phyloP scores from a whole-genome alignment of 2,329 filamentous ascomycete species.

The Ophiostoma novo-ulmi region DNA sequence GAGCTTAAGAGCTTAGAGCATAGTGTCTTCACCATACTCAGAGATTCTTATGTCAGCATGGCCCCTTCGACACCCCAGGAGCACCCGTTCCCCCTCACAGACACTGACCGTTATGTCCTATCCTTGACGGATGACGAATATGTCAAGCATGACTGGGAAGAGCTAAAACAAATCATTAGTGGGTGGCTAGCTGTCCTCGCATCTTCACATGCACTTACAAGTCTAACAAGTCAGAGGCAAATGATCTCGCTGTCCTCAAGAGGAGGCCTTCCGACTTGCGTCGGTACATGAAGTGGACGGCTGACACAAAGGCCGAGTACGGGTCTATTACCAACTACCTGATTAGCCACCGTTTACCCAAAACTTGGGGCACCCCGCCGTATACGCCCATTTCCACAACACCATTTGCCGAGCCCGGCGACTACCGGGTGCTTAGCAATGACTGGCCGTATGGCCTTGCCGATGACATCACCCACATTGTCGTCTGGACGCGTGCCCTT shows the following conservation, averaged over 20 bases:
- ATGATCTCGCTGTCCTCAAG: conserved; percentile 68
- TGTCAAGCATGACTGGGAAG: conserved; percentile 65
- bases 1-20: background rate
- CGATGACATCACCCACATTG: conserved; percentile 66
- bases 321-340: conserved; percentile 78
- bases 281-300: conserved; percentile 72
- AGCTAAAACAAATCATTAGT: conserved; percentile 64
- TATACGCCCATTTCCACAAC: conserved; percentile 47
- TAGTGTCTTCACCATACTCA: background rate
- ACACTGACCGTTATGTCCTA: conserved; percentile 53
- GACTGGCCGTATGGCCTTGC: conserved; percentile 89
- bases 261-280: conserved; percentile 75
- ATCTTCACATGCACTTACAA: background rate
- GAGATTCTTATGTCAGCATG: conserved; percentile 13
- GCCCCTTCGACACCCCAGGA: background rate
- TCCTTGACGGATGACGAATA: conserved; percentile 66
- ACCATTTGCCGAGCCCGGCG: conserved; percentile 51
- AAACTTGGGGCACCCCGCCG: conserved; percentile 58
- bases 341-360: conserved; percentile 62
- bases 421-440: conserved; percentile 71
- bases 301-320: conserved; percentile 63
- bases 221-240: conserved; percentile 33
- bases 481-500: conserved; percentile 83
- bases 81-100: conserved; percentile 55
- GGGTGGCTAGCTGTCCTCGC: conserved; percentile 29